Base-by-base conservation (phyloP, 805 yeast genomes). In the Isabelozyma pseudorhagii region DNA sequence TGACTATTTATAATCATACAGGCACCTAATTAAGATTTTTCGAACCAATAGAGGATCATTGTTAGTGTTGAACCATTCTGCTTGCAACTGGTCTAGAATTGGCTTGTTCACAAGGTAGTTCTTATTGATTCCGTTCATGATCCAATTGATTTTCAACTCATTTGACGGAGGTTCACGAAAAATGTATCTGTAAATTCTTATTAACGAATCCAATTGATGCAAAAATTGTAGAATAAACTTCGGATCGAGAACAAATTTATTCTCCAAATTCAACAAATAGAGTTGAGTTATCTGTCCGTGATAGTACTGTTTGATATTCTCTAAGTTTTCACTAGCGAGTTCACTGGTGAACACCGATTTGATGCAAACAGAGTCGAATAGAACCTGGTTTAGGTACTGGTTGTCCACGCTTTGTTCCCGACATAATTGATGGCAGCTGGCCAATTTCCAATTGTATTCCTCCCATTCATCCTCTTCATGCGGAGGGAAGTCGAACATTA, bases 131-230 rank as follows among this genome's bases (percentile, higher is more conserved):
- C 59, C 53, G 38, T 52, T 55, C 46, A 61, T 49, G 3, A 59
- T 51, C 65, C 65, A 61, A 25, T 60, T 53, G 9, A 57, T 48
- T 45, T 55, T 58, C 41, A 58, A 40, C 13, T 58, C 58, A 28
- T 48, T 45, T 7, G 46, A 38, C 8, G 64, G 56, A 3, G 9
- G 9, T 11, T 50, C 57, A 41, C 53, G 49, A 46, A 60, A 61
- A 1, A 59, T 43, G 14, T 57, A 40, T 17, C 27, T 27, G 42
- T 60, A 61, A 5, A 61, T 46, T 42, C 50, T 50, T 18, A 42
- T 42, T 25, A 61, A 47, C 25, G 52, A 46, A 18, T 58, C 64
- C 25, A 60, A 49, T 41, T 58, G 54, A 17, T 43, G 50, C n/a
- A 58, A 48, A 46, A 58, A 61, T 28, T 48, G 45, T 17, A 55